Evolutionary conservation across 495 filamentous ascomycete genomes (phyloP).

Genomic region (Aspergillus bertholletiae): DNA sequence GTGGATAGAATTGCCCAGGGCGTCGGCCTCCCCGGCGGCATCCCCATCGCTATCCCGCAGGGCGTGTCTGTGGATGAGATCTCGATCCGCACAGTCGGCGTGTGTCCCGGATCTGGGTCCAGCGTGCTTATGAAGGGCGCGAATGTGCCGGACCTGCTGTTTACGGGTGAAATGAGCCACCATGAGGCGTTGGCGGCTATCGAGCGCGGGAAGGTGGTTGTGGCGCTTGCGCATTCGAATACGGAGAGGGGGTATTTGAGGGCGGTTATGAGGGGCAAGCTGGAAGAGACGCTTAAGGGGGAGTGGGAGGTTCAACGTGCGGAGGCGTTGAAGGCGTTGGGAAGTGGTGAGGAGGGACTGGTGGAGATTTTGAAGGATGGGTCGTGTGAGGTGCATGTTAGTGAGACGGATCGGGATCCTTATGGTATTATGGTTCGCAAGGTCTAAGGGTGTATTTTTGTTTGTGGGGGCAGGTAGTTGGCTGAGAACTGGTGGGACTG

Average conservation of each 20-base stretch:
- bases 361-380: slow-evolving; percentile 47
- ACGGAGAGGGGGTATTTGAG: slow-evolving; percentile 79
- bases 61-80: slow-evolving; percentile 46
- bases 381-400: slow-evolving; percentile 64
- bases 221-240: slow-evolving; percentile 88
- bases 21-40: slow-evolving; percentile 60
- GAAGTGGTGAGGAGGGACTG: slow-evolving; percentile 29
- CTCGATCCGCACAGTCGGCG: slow-evolving; percentile 54
- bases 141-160: slow-evolving; percentile 66
- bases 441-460: slow-evolving; percentile 29
- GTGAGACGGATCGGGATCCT: slow-evolving; percentile 75
- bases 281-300: slow-evolving; percentile 52
- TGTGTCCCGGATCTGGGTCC: slow-evolving; percentile 85
- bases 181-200: slow-evolving; percentile 84
- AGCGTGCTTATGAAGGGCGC: slow-evolving; percentile 64
- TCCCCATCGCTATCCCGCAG: slow-evolving; percentile 69
- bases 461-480: too few relatives aligned
- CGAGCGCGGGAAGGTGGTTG: slow-evolving; percentile 81
- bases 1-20: slow-evolving; percentile 58
- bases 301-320: slow-evolving; percentile 48
- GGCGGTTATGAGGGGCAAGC: slow-evolving; percentile 61
- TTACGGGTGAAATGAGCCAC: slow-evolving; percentile 92
- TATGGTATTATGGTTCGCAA: slow-evolving; percentile 63
- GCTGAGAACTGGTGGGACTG: too few relatives aligned
- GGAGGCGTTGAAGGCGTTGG: slow-evolving; percentile 29